Evolutionary conservation across 202 grass and related monocot genomes (phyloP).

Genomic region (Brachypodium distachyon): DNA sequence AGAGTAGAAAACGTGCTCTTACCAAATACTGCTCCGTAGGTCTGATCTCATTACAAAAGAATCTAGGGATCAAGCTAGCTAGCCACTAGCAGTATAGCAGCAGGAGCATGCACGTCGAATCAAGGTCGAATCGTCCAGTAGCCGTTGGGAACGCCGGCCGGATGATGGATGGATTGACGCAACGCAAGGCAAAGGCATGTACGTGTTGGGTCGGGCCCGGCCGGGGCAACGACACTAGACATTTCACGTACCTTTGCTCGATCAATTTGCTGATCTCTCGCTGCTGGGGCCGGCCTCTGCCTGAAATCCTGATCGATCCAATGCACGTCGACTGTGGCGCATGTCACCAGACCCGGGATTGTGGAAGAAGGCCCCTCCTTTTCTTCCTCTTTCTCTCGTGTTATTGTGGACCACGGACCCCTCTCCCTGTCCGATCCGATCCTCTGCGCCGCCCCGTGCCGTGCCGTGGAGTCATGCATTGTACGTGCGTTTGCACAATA

Average conservation of each 20-base stretch:
- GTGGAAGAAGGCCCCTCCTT: too few relatives aligned
- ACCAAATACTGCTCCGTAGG: background rate
- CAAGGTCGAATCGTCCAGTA: background rate
- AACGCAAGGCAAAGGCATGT: too few relatives aligned
- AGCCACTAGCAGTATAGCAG: too few relatives aligned
- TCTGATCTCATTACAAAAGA: background rate
- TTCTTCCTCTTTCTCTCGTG: too few relatives aligned
- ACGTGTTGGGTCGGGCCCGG: conserved; percentile 19
- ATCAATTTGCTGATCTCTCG: too few relatives aligned
- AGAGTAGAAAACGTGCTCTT: background rate
- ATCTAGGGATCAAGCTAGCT: too few relatives aligned
- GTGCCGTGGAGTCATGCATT: background rate
- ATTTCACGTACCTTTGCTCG: conserved; percentile 33
- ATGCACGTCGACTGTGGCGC: conserved; percentile 53
- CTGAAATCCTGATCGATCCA: too few relatives aligned
- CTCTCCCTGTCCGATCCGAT: background rate
- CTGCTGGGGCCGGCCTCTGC: too few relatives aligned
- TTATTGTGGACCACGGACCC: background rate
- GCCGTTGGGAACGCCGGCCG: conserved; percentile 3
- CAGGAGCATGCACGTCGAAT: background rate
- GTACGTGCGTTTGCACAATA: background rate
- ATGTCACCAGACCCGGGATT: conserved; percentile 50
- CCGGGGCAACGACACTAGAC: background rate
- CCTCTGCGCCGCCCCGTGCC: conserved; percentile 6
- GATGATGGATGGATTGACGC: too few relatives aligned